Percentiles rank a stretch among this genome's conserved stretches.
Evolutionary conservation across 2,329 filamentous ascomycete genomes (phyloP).

Genomic region (Trichoderma sp.): DNA sequence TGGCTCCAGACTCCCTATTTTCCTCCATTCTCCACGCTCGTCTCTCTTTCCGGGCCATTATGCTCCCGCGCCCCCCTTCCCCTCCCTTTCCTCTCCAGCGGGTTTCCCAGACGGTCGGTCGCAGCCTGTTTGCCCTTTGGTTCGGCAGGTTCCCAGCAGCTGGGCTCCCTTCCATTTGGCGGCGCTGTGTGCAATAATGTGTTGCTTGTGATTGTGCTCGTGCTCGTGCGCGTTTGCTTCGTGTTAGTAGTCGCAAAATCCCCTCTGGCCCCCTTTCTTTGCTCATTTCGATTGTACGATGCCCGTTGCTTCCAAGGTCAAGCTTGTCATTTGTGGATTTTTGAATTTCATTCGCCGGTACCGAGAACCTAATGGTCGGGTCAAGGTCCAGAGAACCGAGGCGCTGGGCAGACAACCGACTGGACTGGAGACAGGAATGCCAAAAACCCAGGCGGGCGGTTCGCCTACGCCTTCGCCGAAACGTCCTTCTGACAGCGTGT

Average conservation of each 20-base stretch:
- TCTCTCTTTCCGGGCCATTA: not conserved
- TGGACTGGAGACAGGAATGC: not conserved
- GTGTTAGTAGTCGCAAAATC: not conserved
- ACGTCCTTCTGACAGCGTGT: too few species aligned
- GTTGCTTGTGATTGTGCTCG: not conserved
- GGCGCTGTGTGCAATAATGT: conserved; percentile 3
- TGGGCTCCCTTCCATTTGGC: not conserved
- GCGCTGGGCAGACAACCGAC: not conserved
- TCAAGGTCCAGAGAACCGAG: not conserved
- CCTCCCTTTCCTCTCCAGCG: not conserved
- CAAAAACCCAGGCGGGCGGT: conserved; percentile 9
- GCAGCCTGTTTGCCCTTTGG: conserved; percentile 12
- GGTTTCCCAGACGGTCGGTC: conserved; percentile 17
- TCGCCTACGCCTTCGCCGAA: not conserved
- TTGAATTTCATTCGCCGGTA: not conserved
- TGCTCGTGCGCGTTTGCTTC: not conserved
- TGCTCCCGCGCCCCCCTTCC: too few species aligned
- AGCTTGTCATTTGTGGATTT: too few species aligned
- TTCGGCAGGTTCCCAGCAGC: not conserved
- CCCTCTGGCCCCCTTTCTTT: too few species aligned
- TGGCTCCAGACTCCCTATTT: not conserved
- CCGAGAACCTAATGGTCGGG: conserved; percentile 3
- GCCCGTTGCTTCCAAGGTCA: too few species aligned
- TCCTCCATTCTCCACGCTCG: not conserved
- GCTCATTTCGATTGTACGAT: too few species aligned